Percentiles rank a stretch among this genome's conserved stretches.
These are phyloP conservation scores for Blastomyces parvus DNA, from an alignment of 2,329 filamentous ascomycete genomes.

Conservation along the genomic window DNA sequence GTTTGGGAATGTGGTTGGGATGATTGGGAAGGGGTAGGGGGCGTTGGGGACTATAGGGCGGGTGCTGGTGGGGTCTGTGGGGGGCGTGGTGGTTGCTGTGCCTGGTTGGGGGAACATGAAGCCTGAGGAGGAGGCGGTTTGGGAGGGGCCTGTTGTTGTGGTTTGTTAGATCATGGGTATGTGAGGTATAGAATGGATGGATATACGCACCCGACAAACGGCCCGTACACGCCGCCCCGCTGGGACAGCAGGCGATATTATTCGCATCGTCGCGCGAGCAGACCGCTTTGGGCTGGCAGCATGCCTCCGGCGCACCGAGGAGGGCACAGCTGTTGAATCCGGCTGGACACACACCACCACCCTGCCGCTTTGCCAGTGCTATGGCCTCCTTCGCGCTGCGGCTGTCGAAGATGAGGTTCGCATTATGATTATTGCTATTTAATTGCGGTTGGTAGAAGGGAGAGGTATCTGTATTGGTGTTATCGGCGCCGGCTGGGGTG, in stretches of 20 bases:
- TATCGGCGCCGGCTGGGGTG: background rate
- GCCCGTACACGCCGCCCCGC: constrained; percentile 49
- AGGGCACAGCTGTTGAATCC: constrained; percentile 45
- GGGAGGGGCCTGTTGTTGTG: constrained; percentile 18
- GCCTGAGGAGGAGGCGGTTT: constrained; percentile 14
- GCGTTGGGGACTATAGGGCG: constrained; percentile 40
- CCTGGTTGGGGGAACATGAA: constrained; percentile 31
- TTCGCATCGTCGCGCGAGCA: constrained; percentile 49
- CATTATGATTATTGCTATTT: background rate
- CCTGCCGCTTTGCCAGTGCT: constrained; percentile 17
- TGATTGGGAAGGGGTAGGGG: constrained; percentile 44
- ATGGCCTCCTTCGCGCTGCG: constrained; percentile 9
- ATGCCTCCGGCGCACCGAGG: constrained; percentile 45
- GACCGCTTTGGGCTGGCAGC: constrained; percentile 45
- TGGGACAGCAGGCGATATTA: constrained; percentile 54
- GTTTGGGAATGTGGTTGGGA: constrained; percentile 46
- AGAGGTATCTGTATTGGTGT: background rate
- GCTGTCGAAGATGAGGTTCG: constrained; percentile 1
- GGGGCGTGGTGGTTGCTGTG: constrained; percentile 21
- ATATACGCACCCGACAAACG: constrained; percentile 31
- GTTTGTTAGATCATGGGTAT: background rate
- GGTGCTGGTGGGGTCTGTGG: constrained; percentile 20
- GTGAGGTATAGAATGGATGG: too few species aligned
- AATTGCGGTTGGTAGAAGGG: constrained; percentile 11
- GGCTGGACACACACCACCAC: constrained; percentile 43